These are phyloP conservation scores for Populus hybrid DNA, from an alignment of 441 rosid genomes.

Conservation along the genomic window DNA sequence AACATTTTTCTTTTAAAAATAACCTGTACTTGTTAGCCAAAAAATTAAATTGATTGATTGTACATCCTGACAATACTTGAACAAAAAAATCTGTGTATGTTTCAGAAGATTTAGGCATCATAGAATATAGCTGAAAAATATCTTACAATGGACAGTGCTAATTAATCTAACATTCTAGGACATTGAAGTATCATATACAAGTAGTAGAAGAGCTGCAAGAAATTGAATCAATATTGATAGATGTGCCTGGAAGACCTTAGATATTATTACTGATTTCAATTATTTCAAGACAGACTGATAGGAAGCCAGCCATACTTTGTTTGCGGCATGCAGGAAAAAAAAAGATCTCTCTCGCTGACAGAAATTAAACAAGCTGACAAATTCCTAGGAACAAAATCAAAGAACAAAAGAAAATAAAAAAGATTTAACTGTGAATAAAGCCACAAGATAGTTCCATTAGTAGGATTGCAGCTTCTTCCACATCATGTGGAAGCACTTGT, in stretches of 20 bases:
- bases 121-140: too few relatives aligned
- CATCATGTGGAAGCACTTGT: slow-evolving; percentile 50
- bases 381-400: neutral
- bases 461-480: slow-evolving; percentile 51
- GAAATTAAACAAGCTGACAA: neutral
- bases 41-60: too few relatives aligned
- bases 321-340: neutral
- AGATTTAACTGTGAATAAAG: slow-evolving; percentile 25
- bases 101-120: too few relatives aligned
- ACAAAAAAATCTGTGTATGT: too few relatives aligned
- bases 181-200: too few relatives aligned
- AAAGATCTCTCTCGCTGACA: neutral
- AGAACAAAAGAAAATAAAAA: neutral
- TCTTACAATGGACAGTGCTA: too few relatives aligned
- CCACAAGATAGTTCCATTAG: slow-evolving; percentile 59
- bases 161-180: too few relatives aligned
- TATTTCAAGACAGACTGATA: neutral
- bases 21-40: too few relatives aligned
- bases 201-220: neutral
- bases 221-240: neutral
- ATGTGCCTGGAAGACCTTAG: neutral
- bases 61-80: too few relatives aligned
- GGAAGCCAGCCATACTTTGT: neutral
- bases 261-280: neutral
- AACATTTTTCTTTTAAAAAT: too few relatives aligned